Percentiles rank a stretch among this genome's conserved stretches.
Evolutionary conservation across 257 asterid species (phyloP).

Genomic region (Avicennia marina): DNA sequence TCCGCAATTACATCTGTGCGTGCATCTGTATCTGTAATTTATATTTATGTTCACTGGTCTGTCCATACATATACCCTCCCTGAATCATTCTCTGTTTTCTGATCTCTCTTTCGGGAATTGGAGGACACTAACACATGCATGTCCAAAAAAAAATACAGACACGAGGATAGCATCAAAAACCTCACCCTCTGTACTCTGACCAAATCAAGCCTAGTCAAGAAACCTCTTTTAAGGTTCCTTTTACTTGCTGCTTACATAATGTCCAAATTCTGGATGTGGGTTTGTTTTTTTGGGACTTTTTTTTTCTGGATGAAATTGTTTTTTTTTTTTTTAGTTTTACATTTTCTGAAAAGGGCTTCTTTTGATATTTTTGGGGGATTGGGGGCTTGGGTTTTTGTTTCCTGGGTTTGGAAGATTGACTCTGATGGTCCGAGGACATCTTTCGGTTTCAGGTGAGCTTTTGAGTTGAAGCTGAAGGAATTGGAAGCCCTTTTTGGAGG

Average conservation of each 20-base stretch:
- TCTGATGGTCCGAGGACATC: background rate
- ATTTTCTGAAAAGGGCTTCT: background rate
- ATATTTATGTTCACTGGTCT: constrained; percentile 10
- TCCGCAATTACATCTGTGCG: background rate
- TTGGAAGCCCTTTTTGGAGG: background rate
- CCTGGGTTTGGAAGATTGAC: background rate
- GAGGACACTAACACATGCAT: constrained; percentile 19
- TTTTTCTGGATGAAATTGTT: background rate
- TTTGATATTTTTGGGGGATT: constrained; percentile 5
- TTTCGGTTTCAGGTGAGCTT: background rate
- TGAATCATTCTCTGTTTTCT: constrained; percentile 25
- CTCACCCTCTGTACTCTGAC: constrained; percentile 31
- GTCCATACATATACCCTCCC: constrained; percentile 30
- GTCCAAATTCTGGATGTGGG: constrained; percentile 28
- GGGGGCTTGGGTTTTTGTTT: background rate
- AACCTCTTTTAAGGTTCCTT: constrained; percentile 34
- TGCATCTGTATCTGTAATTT: background rate
- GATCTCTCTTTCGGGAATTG: constrained; percentile 22
- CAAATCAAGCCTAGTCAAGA: constrained; percentile 36
- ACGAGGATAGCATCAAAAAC: constrained; percentile 32
- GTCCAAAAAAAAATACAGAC: constrained; percentile 12
- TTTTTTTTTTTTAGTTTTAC: background rate
- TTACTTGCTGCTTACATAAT: constrained; percentile 23
- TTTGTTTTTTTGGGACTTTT: background rate
- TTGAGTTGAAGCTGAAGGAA: background rate